Evolutionary conservation across 2,329 filamentous ascomycete species (phyloP).

Genomic region (Microdochium nivale): DNA sequence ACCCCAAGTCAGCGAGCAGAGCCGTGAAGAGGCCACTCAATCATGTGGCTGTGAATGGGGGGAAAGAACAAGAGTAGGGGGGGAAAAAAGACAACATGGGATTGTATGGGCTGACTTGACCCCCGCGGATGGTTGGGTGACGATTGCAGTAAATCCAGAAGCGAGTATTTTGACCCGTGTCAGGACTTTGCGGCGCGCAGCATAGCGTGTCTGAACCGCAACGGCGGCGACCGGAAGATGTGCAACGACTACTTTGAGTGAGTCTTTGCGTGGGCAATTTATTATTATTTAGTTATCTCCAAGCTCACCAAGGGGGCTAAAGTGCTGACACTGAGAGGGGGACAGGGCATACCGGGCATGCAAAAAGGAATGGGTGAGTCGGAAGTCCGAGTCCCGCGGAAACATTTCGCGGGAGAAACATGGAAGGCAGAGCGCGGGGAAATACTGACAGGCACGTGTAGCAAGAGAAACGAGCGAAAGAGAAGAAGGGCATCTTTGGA

Average conservation of each 20-base stretch:
- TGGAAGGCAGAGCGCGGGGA: not conserved
- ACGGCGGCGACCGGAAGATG: constrained; percentile 79
- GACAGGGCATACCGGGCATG: constrained; percentile 83
- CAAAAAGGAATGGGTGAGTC: constrained; percentile 82
- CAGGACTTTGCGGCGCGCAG: constrained; percentile 84
- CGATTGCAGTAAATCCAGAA: constrained; percentile 64
- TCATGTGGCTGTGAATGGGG: not conserved
- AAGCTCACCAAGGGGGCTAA: not conserved
- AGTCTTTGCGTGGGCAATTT: constrained; percentile 26
- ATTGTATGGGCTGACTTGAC: no score
- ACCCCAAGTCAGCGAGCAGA: not conserved
- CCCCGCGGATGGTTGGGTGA: not conserved
- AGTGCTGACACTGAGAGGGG: constrained; percentile 6
- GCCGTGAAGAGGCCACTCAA: no score
- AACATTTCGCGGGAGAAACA: no score
- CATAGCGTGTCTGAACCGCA: constrained; percentile 80
- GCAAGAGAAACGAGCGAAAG: constrained; percentile 24
- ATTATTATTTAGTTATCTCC: not conserved
- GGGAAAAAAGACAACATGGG: constrained; percentile 1
- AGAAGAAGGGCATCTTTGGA: constrained; percentile 13
- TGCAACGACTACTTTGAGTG: constrained; percentile 95
- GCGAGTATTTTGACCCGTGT: constrained; percentile 91
- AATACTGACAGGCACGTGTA: constrained; percentile 6
- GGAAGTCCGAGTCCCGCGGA: not conserved
- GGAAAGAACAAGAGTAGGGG: not conserved